Base-by-base conservation (phyloP, 192 early-diverging fungal genomes). In the Podila minutissima region DNA sequence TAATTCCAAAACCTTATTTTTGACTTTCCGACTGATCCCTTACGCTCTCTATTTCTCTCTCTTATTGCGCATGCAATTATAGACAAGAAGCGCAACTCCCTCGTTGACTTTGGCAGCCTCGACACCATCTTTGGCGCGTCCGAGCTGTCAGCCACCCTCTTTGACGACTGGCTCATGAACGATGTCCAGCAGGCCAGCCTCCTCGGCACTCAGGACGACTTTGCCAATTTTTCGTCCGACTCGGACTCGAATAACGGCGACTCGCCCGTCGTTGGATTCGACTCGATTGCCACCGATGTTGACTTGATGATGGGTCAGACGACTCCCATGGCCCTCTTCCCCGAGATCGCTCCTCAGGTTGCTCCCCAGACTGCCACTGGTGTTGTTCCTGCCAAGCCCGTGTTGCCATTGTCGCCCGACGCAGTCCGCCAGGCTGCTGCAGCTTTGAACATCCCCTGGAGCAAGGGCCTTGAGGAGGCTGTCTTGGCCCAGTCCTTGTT, bases 111-210 rank as follows among this genome's bases (percentile, higher is more conserved):
- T 48, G 67, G 66, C n/a, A 50, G 64, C 62, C 67, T 81, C 8
- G 77, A 81, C 32, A 29, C 38, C 51, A 64, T 72, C 71, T 72
- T 81, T 49, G 51, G 32, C 20, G 71, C 31, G 24, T 22, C 62
- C 0, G 32, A 55, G 46, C 66, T 72, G 57, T 69, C 77, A 24
- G 62, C 77, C 48, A 65, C 66, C 57, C 77, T 81, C 67, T 81
- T 88, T 41, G 87, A 88, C 51, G 84, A 85, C 46, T 88, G 87
- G 87, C 75, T 88, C n/a, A 77, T 78, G 15, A 83, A 87, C 62
- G 87, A 88, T 53, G 74, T 88, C 8, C 71, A 82, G 26, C 85
- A 84, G 59, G 81, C 79, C 11, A 75, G 84, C 51, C 69, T 85
- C 26, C 60, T 86, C 61, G 41, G 67, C 38, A 31, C 29, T 55